Evolutionary conservation across 2,329 filamentous ascomycete species (phyloP), one percentile per base, ranked within the genome.

Genomic region (Clonostachys byssicola): DNA sequence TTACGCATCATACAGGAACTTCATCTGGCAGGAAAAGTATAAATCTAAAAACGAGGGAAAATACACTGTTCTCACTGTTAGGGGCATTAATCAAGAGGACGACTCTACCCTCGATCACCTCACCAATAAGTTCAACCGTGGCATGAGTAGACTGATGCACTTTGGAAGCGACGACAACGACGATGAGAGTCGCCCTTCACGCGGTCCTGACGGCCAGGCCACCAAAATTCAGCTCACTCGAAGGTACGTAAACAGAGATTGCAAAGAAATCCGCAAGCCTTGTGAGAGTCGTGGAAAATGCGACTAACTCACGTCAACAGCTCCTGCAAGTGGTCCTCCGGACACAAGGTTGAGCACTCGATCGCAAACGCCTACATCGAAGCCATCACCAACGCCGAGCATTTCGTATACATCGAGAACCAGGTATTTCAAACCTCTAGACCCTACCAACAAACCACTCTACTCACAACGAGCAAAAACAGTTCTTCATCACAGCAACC

Each of bases 401-500:
- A 90, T 60, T 91, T 86, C 58, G 67, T 92, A 49, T 92, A 91
- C 64, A 90, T 92, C 35, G 87, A 92, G 62, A 91, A 92, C 58
- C 84, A 81, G 62, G 75, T 74, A 57, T 57, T 48, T 59, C 34
- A 9, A 5, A 5, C 5, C 6, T n/a, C 9, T 5, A 12, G 3
- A 3, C n/a, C 5, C 6, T 43, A 6, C 16, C 12, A 16, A 3
- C 2, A 14, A 1, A 14, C 2, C 33, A 16, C 5, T 35, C 36
- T 51, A 54, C 40, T 56, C 9, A 16, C 20, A 17, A 7, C 18
- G 9, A 9, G 23, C 8, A 9, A 30, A 23, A 30, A 1, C 56
- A 89, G 74, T 94, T 94, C 71, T 94, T 94, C 73, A 94, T 94
- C 66, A 94, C 89, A 0, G 87, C 88, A 4, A 92, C 88, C 2